A percentile compares a stretch with the other conserved stretches of the same genome.
phyloP scores from a whole-genome alignment of 805 yeast genomes.

The Teunomyces panamensis region DNA sequence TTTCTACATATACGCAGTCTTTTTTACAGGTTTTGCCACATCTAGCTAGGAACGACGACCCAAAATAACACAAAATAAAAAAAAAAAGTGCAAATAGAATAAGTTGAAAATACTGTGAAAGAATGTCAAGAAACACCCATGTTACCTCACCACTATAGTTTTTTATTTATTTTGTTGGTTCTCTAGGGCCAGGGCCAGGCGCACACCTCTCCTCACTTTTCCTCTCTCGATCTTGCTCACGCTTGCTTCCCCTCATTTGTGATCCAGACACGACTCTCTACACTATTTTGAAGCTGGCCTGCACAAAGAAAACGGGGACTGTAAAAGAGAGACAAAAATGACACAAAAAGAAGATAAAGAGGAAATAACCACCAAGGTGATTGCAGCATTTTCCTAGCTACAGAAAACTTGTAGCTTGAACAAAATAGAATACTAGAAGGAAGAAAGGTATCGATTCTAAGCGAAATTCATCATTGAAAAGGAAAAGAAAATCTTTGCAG shows the following conservation, averaged over 20 bases:
- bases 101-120: too few species aligned
- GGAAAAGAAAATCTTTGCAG: not conserved
- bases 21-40: not conserved
- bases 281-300: not conserved
- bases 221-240: not conserved
- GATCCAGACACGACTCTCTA: not conserved
- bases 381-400: slow-evolving; percentile 10
- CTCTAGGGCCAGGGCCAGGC: too few species aligned
- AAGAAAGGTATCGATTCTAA: not conserved
- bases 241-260: not conserved
- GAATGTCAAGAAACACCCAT: too few species aligned
- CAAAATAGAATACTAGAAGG: not conserved
- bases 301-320: not conserved
- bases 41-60: not conserved
- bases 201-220: too few species aligned
- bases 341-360: not conserved
- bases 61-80: not conserved
- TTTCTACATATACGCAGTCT: too few species aligned
- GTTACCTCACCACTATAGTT: too few species aligned
- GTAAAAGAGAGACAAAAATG: not conserved
- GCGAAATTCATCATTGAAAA: not conserved
- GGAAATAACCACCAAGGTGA: slow-evolving; percentile 15
- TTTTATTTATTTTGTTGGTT: too few species aligned
- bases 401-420: not conserved
- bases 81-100: not conserved